A percentile compares a stretch with the other conserved stretches of the same genome.
These are phyloP conservation scores for Pyrus communis DNA, from an alignment of 306 rosid genomes.

Conservation along the genomic window DNA sequence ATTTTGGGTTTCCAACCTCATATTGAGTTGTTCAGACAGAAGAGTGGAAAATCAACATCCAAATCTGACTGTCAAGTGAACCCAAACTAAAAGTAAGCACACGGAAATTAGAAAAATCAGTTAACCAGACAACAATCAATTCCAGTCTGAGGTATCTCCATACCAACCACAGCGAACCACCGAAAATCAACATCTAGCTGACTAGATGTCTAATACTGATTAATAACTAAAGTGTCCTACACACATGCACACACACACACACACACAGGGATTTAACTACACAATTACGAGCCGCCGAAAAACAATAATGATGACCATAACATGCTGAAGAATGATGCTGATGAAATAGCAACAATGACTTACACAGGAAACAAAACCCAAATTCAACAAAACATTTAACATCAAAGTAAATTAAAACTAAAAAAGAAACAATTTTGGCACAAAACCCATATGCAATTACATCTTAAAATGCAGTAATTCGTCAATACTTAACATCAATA, in stretches of 20 bases:
- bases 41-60: neutral
- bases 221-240: neutral
- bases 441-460: constrained; percentile 11
- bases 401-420: neutral
- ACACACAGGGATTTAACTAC: too few relatives aligned
- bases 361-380: neutral
- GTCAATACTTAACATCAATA: neutral
- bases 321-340: neutral
- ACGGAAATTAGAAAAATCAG: neutral
- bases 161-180: neutral
- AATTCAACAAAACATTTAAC: neutral
- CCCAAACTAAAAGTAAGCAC: neutral
- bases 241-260: too few relatives aligned
- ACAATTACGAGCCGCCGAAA: neutral
- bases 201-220: neutral
- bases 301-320: neutral
- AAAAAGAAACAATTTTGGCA: neutral
- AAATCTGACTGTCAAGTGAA: neutral
- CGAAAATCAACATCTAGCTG: neutral
- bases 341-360: neutral
- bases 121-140: neutral
- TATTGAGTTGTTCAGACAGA: neutral
- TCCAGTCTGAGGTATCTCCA: neutral
- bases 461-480: neutral
- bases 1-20: too few relatives aligned